phyloP scores from a whole-genome alignment of 495 filamentous ascomycete genomes.

The Sordaria brevicollis region DNA sequence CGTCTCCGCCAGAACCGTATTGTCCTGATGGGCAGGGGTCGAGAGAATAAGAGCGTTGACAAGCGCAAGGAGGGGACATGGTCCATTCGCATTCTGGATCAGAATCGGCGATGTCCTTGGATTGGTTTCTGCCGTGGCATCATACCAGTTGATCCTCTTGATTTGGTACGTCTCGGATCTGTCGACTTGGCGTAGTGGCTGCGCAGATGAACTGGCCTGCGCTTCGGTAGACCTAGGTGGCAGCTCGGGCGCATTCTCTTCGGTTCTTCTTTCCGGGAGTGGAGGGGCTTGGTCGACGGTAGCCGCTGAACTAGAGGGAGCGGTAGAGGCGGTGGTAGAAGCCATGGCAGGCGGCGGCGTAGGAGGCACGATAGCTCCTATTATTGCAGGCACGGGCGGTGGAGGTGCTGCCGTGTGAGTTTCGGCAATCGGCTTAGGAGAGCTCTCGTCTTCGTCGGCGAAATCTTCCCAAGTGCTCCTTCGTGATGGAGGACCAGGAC shows the following conservation, averaged over 20 bases:
- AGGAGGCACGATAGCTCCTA: background rate
- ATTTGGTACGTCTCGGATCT: constrained; percentile 39
- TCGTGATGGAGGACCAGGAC: constrained; percentile 21
- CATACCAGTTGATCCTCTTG: constrained; percentile 37
- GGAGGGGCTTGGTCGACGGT: background rate
- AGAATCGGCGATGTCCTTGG: constrained; percentile 60
- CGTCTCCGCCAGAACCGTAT: constrained; percentile 65
- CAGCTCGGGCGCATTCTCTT: constrained; percentile 21
- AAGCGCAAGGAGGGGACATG: constrained; percentile 84
- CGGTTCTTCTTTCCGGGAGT: constrained; percentile 1
- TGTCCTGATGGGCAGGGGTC: constrained; percentile 46
- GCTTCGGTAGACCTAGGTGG: constrained; percentile 27
- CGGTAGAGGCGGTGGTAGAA: background rate
- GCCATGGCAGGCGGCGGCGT: background rate
- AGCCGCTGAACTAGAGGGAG: background rate
- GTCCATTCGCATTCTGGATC: constrained; percentile 86
- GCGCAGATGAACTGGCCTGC: constrained; percentile 12
- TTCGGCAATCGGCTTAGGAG: constrained; percentile 5
- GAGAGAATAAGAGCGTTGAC: constrained; percentile 86
- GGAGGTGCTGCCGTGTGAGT: background rate
- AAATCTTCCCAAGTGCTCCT: constrained; percentile 31
- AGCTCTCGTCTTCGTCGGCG: constrained; percentile 16
- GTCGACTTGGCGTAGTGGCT: constrained; percentile 25
- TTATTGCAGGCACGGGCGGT: background rate
- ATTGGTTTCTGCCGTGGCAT: constrained; percentile 27